These are phyloP conservation scores for Barbarea vulgaris DNA, from an alignment of 345 rosid species.

Conservation along the genomic window DNA sequence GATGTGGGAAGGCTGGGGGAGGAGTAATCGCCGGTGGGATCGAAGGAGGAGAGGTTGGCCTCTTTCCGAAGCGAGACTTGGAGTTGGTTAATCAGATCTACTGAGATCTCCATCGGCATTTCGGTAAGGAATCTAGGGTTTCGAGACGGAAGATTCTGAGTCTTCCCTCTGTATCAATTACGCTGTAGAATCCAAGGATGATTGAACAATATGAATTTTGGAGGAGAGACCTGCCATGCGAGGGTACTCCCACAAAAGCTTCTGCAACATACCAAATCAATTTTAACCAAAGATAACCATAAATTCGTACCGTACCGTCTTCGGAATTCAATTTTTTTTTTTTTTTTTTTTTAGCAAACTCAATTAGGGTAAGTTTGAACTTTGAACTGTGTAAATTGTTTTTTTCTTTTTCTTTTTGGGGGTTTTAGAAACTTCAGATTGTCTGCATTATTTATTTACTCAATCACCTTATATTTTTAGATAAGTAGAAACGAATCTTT, in stretches of 20 bases:
- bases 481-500: too few relatives aligned
- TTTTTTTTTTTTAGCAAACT: not conserved
- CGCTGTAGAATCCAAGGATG: conserved; percentile 7
- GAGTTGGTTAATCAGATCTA: conserved; percentile 56
- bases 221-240: conserved; percentile 24
- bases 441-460: not conserved
- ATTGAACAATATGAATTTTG: not conserved
- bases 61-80: conserved; percentile 66
- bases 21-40: conserved; percentile 47
- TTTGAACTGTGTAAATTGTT: not conserved
- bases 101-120: conserved; percentile 66
- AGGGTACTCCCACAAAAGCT: not conserved
- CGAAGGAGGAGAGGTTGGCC: conserved; percentile 57
- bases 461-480: too few relatives aligned
- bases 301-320: not conserved
- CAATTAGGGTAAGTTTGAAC: not conserved
- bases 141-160: not conserved
- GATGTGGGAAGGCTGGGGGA: conserved; percentile 46
- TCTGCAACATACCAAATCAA: conserved; percentile 17
- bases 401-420: not conserved
- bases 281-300: conserved; percentile 26
- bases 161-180: not conserved
- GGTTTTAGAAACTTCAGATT: too few relatives aligned
- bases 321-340: not conserved
- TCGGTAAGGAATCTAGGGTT: conserved; percentile 23